These are phyloP conservation scores for Pseudogymnoascus sp. DNA, from an alignment of 2,329 filamentous ascomycete genomes.

Conservation along the genomic window DNA sequence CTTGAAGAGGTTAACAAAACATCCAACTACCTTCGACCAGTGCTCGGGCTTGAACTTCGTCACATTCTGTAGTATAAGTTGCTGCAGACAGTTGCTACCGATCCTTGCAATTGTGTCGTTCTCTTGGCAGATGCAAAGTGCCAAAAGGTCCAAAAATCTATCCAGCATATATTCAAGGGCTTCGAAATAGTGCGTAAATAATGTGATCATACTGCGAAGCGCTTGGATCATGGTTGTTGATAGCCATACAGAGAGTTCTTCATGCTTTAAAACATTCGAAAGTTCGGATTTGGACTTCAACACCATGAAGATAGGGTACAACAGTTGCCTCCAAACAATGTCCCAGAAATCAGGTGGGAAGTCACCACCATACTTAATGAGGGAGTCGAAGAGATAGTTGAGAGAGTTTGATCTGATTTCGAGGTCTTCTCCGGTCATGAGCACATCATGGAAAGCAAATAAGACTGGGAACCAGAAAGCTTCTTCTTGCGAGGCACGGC, in stretches of 20 bases:
- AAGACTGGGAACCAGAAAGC: conserved; percentile 98
- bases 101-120: conserved; percentile 98
- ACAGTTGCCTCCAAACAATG: conserved; percentile 89
- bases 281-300: conserved; percentile 93
- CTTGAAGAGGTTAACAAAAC: conserved; percentile 93
- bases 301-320: conserved; percentile 98
- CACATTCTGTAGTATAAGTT: conserved; percentile 93
- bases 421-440: conserved; percentile 98
- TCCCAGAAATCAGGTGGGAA: conserved; percentile 98
- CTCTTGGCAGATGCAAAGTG: conserved; percentile 95
- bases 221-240: conserved; percentile 99
- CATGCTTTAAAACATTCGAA: conserved; percentile 88
- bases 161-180: conserved; percentile 96
- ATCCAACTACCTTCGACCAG: conserved; percentile 89
- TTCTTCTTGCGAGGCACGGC: conserved; percentile 83
- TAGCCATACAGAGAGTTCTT: conserved; percentile 96
- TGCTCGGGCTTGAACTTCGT: conserved; percentile 80
- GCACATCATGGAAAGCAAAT: conserved; percentile 95
- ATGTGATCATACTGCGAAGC: conserved; percentile 92
- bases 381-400: conserved; percentile 92
- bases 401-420: conserved; percentile 87
- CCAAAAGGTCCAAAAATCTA: conserved; percentile 88
- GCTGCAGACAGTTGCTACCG: conserved; percentile 94
- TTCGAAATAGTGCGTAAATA: conserved; percentile 98
- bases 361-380: conserved; percentile 81